Evolutionary conservation across 345 rosid genomes (phyloP).

Genomic region (Acer campestre): DNA sequence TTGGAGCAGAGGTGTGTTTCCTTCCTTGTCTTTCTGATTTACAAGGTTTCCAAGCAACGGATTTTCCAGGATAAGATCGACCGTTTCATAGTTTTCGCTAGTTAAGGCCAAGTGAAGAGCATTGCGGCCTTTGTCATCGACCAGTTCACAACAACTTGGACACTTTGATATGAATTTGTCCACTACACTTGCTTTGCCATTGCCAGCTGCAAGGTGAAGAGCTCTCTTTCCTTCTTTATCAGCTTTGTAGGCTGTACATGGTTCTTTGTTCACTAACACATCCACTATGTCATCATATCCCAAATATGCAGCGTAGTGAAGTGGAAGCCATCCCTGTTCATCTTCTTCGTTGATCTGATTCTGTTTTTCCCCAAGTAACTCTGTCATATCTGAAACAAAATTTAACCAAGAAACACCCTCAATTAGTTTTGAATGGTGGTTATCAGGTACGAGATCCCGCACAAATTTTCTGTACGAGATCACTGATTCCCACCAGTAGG

Average conservation of each 20-base stretch:
- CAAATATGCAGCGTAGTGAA: constrained; percentile 15
- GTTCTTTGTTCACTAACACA: neutral
- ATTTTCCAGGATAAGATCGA: neutral
- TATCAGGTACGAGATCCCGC: too few relatives aligned
- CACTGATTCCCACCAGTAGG: too few relatives aligned
- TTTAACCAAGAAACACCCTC: too few relatives aligned
- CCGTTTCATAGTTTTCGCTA: neutral
- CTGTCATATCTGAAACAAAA: neutral
- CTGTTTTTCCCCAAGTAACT: neutral
- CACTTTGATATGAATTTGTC: neutral
- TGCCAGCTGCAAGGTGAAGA: constrained; percentile 23
- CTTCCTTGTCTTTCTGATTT: neutral
- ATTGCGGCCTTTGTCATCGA: constrained; percentile 18
- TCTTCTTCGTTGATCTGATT: neutral
- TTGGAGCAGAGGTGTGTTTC: neutral
- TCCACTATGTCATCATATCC: neutral
- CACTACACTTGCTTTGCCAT: neutral
- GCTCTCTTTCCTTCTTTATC: constrained; percentile 8
- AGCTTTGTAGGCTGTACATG: neutral
- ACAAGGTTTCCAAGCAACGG: constrained; percentile 4
- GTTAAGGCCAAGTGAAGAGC: constrained; percentile 22
- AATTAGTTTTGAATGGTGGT: too few relatives aligned
- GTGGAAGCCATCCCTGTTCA: neutral
- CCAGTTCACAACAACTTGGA: constrained; percentile 20
- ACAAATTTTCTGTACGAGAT: too few relatives aligned